Conservation (phyloP, 768 basidiomycete species). For the Lactarius akahatsu region DNA sequence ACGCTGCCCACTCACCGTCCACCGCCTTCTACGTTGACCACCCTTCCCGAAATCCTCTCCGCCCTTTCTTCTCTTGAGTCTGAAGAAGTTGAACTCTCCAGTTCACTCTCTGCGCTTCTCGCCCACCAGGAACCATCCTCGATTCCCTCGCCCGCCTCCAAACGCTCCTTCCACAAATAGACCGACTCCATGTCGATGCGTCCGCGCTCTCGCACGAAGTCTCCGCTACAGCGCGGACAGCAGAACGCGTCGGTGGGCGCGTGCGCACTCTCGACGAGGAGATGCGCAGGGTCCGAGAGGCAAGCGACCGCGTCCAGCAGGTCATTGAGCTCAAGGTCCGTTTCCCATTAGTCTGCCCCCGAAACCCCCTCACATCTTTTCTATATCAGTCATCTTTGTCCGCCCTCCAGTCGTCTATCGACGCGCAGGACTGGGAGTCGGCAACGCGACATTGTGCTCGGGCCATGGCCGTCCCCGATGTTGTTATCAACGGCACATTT, state of each 20-base stretch:
- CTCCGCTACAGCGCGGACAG: slow-evolving; percentile 70
- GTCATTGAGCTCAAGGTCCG: slow-evolving; percentile 93
- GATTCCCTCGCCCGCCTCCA: slow-evolving; percentile 61
- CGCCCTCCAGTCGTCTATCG: slow-evolving; percentile 59
- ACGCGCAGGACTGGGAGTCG: slow-evolving; percentile 90
- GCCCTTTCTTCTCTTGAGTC: slow-evolving; percentile 72
- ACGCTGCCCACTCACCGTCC: slow-evolving; percentile 22
- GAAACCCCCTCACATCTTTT: slow-evolving; percentile 33
- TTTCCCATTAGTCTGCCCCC: background rate
- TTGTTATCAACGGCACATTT: slow-evolving; percentile 80
- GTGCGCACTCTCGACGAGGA: slow-evolving; percentile 90
- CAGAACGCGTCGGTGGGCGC: slow-evolving; percentile 87
- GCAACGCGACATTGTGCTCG: slow-evolving; percentile 88
- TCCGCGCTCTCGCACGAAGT: slow-evolving; percentile 55
- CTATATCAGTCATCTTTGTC: slow-evolving; percentile 61
- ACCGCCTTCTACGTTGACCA: slow-evolving; percentile 47
- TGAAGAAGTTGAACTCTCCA: slow-evolving; percentile 74
- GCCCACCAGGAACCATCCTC: slow-evolving; percentile 62
- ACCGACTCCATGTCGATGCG: slow-evolving; percentile 61
- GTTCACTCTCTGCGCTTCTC: slow-evolving; percentile 67
- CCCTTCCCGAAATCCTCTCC: slow-evolving; percentile 67
- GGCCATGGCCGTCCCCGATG: slow-evolving; percentile 79
- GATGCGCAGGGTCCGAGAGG: slow-evolving; percentile 85
- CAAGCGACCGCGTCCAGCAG: slow-evolving; percentile 87
- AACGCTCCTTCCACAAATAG: slow-evolving; percentile 58